Conservation (phyloP, 2,329 filamentous ascomycete genomes). For the Aspergillus pseudotamarii region DNA sequence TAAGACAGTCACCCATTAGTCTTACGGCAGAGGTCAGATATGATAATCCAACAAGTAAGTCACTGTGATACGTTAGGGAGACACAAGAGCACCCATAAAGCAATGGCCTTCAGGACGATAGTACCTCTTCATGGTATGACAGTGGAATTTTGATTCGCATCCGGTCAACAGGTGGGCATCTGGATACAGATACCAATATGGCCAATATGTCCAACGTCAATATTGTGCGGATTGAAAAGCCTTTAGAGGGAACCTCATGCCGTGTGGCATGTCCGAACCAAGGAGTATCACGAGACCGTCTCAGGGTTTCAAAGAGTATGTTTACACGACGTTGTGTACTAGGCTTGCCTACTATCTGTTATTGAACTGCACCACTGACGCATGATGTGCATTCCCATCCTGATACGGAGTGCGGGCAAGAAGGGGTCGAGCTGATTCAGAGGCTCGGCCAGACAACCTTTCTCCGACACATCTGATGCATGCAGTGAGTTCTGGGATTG, state of each 20-base stretch:
- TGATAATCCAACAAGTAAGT: no score
- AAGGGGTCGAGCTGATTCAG: neutral
- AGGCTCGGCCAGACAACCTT: neutral
- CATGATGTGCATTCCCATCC: no score
- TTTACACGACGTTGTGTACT: neutral
- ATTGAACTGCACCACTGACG: no score
- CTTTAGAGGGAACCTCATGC: no score
- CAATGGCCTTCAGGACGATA: neutral
- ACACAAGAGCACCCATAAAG: neutral
- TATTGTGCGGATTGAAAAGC: no score
- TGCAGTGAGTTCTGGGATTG: neutral
- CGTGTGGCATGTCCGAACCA: no score
- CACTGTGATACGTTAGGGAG: no score
- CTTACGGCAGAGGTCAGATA: no score
- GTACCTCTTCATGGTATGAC: neutral
- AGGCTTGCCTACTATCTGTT: accelerated
- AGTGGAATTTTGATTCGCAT: neutral
- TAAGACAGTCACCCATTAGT: no score
- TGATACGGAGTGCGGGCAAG: no score
- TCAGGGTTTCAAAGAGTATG: neutral
- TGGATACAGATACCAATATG: neutral
- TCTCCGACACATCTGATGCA: neutral
- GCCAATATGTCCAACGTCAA: no score
- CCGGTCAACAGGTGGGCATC: neutral
- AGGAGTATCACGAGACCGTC: no score